A percentile compares a stretch with the other conserved stretches of the same genome.
Conservation (phyloP, 257 asterid species). For the Gardenia jasminoides region DNA sequence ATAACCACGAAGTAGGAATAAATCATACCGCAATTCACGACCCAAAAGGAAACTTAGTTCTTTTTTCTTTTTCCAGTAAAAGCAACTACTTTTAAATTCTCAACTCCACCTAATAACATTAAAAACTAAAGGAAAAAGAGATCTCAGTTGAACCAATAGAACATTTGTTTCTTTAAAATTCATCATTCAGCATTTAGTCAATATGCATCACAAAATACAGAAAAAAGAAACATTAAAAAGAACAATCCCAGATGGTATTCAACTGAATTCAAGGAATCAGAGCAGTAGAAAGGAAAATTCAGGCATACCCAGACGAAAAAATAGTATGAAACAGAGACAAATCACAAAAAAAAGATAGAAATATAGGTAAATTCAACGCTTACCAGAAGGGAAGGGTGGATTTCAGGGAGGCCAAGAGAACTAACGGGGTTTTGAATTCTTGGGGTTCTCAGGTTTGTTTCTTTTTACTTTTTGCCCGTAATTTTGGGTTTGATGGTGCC, state of each 20-base stretch:
- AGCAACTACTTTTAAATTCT: background rate
- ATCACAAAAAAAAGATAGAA: background rate
- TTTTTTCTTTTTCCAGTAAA: background rate
- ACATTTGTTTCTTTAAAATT: background rate
- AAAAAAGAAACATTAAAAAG: too few relatives aligned
- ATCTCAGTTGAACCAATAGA: background rate
- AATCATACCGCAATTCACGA: background rate
- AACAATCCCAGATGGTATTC: background rate
- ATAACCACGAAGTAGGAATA: too few relatives aligned
- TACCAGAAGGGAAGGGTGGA: conserved; percentile 4
- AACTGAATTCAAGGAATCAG: background rate
- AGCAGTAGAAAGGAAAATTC: background rate
- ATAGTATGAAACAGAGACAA: background rate
- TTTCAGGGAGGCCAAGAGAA: background rate
- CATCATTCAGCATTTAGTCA: background rate
- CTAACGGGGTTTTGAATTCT: background rate
- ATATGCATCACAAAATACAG: background rate
- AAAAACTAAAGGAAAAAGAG: background rate
- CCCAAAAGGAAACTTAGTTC: background rate
- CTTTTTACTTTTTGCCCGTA: too few relatives aligned
- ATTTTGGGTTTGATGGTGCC: background rate
- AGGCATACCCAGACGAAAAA: background rate
- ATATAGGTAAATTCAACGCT: background rate
- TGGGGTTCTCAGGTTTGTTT: background rate
- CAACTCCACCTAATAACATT: background rate